Conservation (phyloP, 1,284 basidiomycete genomes). For the Ceratobasidium sp. region DNA sequence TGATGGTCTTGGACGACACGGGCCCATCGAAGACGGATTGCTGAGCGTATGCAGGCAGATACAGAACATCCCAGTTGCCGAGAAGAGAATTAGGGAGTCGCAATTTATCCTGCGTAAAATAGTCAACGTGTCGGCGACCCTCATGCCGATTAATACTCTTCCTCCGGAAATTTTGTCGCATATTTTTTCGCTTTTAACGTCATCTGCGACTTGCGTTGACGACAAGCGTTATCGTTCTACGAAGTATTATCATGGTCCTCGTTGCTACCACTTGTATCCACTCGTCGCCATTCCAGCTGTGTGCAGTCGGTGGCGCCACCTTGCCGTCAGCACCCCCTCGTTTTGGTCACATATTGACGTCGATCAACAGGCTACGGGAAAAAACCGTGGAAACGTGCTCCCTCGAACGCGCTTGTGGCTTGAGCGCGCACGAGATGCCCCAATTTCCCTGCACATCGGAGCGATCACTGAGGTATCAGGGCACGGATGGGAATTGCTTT, state of each 20-base stretch:
- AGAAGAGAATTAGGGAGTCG: too few relatives aligned
- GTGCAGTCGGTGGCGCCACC: conserved; percentile 11
- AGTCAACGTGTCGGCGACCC: background rate
- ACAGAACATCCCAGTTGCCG: too few relatives aligned
- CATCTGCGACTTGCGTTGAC: background rate
- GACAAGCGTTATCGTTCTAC: too few relatives aligned
- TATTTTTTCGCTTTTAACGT: background rate
- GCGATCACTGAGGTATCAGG: too few relatives aligned
- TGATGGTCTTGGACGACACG: background rate
- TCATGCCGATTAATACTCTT: conserved; percentile 15
- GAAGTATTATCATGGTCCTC: too few relatives aligned
- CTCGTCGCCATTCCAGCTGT: background rate
- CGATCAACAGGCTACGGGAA: background rate
- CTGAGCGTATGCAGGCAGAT: background rate
- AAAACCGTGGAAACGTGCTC: background rate
- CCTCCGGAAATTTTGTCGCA: background rate
- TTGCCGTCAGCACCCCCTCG: background rate
- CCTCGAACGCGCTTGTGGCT: too few relatives aligned
- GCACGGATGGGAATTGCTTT: too few relatives aligned
- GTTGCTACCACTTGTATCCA: background rate
- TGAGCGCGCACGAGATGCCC: too few relatives aligned
- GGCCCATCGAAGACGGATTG: background rate
- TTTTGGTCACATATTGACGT: conserved; percentile 6
- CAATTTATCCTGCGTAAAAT: background rate
- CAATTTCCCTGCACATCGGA: too few relatives aligned